phyloP scores from a whole-genome alignment of 225 moss, liverwort and hornwort species.

The Polytrichum commune region DNA sequence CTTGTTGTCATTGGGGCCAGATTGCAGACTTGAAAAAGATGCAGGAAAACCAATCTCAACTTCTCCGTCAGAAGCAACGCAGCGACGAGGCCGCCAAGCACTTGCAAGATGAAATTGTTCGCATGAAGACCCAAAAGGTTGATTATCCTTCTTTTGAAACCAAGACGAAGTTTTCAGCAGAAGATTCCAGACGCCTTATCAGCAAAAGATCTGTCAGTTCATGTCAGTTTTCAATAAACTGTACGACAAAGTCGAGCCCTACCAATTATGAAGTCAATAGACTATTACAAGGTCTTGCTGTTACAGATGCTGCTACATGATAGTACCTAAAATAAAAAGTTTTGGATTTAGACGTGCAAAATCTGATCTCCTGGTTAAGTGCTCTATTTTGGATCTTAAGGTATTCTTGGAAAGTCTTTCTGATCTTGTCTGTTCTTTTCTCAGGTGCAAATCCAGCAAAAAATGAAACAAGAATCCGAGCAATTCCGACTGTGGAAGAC shows the following conservation, averaged over 20 bases:
- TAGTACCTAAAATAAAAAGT: too few species aligned
- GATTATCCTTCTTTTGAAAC: not conserved
- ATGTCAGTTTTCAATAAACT: too few species aligned
- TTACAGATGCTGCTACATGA: too few species aligned
- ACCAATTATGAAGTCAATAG: too few species aligned
- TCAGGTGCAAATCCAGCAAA: constrained; percentile 96
- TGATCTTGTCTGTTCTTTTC: not conserved
- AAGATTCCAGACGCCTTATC: too few species aligned
- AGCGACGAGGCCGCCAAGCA: constrained; percentile 73
- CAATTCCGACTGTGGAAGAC: constrained; percentile 74
- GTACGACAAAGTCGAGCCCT: too few species aligned
- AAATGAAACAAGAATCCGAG: constrained; percentile 93
- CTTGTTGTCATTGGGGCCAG: constrained; percentile 69
- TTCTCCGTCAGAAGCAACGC: constrained; percentile 35
- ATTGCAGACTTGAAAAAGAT: constrained; percentile 60
- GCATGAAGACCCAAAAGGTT: constrained; percentile 80
- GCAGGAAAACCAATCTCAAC: constrained; percentile 73
- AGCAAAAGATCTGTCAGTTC: too few species aligned
- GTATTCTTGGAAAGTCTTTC: not conserved
- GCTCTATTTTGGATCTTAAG: too few species aligned
- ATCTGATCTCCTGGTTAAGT: too few species aligned
- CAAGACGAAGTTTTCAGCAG: not conserved
- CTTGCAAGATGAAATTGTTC: constrained; percentile 67
- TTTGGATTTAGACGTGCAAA: not conserved
- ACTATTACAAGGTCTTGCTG: too few species aligned